phyloP scores from a whole-genome alignment of 2,329 filamentous ascomycete genomes.

The Dendryphion nanum region DNA sequence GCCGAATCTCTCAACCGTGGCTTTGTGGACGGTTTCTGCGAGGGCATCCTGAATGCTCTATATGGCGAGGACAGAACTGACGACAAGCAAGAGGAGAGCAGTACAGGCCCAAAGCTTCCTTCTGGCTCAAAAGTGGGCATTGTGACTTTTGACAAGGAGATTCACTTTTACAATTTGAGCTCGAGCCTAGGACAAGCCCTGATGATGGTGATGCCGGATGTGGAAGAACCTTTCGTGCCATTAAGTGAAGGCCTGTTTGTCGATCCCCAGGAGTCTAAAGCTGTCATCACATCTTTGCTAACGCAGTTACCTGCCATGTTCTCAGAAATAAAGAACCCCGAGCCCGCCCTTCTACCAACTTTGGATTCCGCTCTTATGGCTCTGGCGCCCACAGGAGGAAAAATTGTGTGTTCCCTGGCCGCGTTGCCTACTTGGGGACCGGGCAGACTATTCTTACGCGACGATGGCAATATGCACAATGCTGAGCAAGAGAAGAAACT shows the following conservation, averaged over 20 bases:
- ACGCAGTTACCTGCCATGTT: constrained; percentile 82
- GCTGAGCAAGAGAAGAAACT: constrained; percentile 92
- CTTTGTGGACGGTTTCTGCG: constrained; percentile 85
- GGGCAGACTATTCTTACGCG: constrained; percentile 77
- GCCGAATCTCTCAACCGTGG: constrained; percentile 89
- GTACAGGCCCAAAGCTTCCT: constrained; percentile 60
- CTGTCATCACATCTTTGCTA: constrained; percentile 85
- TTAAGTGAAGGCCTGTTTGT: constrained; percentile 91
- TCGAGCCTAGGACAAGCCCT: constrained; percentile 80
- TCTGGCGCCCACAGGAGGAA: constrained; percentile 82
- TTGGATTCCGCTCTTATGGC: constrained; percentile 82
- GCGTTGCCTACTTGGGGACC: constrained; percentile 92
- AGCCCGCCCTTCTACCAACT: constrained; percentile 81
- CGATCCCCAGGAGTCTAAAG: constrained; percentile 85
- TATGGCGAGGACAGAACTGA: constrained; percentile 62
- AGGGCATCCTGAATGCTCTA: constrained; percentile 79
- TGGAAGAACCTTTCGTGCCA: constrained; percentile 94
- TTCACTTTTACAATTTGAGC: constrained; percentile 96
- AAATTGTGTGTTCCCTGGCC: constrained; percentile 83
- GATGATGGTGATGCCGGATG: constrained; percentile 97
- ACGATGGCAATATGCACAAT: constrained; percentile 76
- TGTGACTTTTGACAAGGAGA: constrained; percentile 92
- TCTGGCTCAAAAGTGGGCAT: constrained; percentile 86
- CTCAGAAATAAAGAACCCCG: constrained; percentile 81
- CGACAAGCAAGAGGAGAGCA: constrained; percentile 52